Conservation (phyloP, 176 grass and related monocot species). For the Oryza punctata region DNA sequence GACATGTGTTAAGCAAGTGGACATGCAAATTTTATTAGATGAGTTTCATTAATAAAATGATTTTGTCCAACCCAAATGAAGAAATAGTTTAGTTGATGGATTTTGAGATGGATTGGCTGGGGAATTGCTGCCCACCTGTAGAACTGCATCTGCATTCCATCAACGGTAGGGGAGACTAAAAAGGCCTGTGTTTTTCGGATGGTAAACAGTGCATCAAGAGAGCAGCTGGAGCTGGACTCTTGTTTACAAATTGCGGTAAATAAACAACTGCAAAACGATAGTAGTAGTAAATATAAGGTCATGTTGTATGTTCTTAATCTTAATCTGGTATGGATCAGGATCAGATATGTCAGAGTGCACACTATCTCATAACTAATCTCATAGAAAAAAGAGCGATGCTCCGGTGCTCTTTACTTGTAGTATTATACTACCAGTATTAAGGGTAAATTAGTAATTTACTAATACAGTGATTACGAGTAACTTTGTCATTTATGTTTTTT, state of each 20-base stretch:
- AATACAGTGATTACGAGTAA: too few relatives aligned
- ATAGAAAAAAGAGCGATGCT: too few relatives aligned
- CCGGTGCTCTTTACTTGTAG: too few relatives aligned
- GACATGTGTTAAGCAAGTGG: background rate
- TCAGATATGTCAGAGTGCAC: background rate
- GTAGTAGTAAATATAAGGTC: too few relatives aligned
- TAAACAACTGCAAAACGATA: too few relatives aligned
- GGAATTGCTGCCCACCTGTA: background rate
- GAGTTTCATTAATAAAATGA: background rate
- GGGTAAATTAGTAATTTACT: too few relatives aligned
- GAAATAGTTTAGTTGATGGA: background rate
- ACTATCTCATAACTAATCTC: background rate
- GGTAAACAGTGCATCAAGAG: background rate
- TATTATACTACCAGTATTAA: too few relatives aligned
- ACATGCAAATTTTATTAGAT: background rate
- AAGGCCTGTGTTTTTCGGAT: background rate
- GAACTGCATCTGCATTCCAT: background rate
- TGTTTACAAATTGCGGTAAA: background rate
- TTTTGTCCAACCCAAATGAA: background rate
- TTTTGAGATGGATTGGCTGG: background rate
- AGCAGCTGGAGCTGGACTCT: background rate
- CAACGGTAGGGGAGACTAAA: too few relatives aligned
- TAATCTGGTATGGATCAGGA: background rate
- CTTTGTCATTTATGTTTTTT: too few relatives aligned
- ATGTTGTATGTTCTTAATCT: background rate